Evolutionary conservation across 768 basidiomycete genomes (phyloP), one percentile per base, ranked within the genome.

Genomic region (Collybia nuda): DNA sequence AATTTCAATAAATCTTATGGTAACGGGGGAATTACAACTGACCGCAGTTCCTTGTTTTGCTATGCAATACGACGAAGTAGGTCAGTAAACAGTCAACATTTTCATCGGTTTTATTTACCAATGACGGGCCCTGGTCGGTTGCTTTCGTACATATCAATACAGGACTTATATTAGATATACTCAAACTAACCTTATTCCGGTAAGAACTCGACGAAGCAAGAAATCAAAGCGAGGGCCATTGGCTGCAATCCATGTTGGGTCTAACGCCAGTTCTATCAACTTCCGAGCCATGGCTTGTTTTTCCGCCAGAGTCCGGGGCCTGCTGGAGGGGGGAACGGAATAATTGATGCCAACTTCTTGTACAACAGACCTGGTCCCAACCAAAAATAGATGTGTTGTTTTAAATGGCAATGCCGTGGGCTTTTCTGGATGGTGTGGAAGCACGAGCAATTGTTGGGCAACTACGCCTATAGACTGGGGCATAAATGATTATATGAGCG

Each of bases 381-480:
- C 59, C 19, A 79, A 67, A 36, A 78, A 56, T 6, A 75, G 62
- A 54, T 76, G 75, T 5, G 74, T 71, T 19, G 71, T 62, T 7
- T 54, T 66, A 60, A 77, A 78, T 24, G 67, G 69, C 7, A 78
- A 58, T 12, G 59, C 54, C 6, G 62, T 61, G 2, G 77, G 72
- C 14, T 64, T 58, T 2, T 52, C 57, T 9, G 64, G 44, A 54
- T 72, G 67, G 53, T 69, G 66, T 9, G 76, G 76, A 8, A 79
- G 63, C 41, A 78, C 62, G 17, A 78, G 56, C 21, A 78, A 59
- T 53, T 78, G 73, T 44, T 78, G 76, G 2, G 72, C 64, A 40
- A 79, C 57, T 6, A 70, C 63, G 38, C 76, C 77, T 78, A 26
- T 17, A 29, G 7, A 15, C 37, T 18, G 11, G 9, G 14, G 32